Evolutionary conservation across 306 rosid species (phyloP).

Genomic region (Aeschynomene evenia): DNA sequence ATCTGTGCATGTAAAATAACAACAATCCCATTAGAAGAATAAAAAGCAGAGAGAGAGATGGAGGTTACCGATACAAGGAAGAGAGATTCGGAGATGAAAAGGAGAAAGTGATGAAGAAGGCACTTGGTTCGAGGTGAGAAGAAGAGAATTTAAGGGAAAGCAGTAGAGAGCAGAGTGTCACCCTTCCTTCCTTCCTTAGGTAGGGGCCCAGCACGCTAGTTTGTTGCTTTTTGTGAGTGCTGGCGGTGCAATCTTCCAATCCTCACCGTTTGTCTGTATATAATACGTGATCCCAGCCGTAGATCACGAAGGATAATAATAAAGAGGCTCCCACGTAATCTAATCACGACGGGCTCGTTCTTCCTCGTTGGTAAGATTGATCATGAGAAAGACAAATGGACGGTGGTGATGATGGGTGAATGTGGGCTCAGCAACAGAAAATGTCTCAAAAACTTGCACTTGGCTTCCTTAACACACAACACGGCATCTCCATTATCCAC

Average conservation of each 20-base stretch:
- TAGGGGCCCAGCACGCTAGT: not conserved
- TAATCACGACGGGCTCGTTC: not conserved
- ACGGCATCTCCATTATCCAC: not conserved
- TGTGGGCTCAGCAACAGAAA: not conserved
- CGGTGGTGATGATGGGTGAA: not conserved
- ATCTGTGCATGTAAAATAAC: not conserved
- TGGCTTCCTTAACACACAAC: not conserved
- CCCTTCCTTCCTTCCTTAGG: not conserved
- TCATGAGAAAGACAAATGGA: not conserved
- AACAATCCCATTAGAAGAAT: not conserved
- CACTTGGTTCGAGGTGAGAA: not conserved
- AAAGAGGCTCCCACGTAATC: not conserved
- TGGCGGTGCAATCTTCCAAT: slow-evolving; percentile 17
- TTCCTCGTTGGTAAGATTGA: not conserved
- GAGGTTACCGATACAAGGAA: not conserved
- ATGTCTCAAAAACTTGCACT: not conserved
- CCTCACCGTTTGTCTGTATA: slow-evolving; percentile 28
- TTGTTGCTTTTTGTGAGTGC: slow-evolving; percentile 21
- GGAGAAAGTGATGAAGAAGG: not conserved
- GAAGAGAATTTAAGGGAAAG: not conserved
- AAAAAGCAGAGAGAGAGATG: not conserved
- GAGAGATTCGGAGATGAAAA: not conserved
- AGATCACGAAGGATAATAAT: not conserved
- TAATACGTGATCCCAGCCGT: slow-evolving; percentile 2
- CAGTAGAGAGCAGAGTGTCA: not conserved